Evolutionary conservation across 2,329 filamentous ascomycete species (phyloP), one percentile per base, ranked within the genome.

Genomic region (Beauveria pseudobassiana): DNA sequence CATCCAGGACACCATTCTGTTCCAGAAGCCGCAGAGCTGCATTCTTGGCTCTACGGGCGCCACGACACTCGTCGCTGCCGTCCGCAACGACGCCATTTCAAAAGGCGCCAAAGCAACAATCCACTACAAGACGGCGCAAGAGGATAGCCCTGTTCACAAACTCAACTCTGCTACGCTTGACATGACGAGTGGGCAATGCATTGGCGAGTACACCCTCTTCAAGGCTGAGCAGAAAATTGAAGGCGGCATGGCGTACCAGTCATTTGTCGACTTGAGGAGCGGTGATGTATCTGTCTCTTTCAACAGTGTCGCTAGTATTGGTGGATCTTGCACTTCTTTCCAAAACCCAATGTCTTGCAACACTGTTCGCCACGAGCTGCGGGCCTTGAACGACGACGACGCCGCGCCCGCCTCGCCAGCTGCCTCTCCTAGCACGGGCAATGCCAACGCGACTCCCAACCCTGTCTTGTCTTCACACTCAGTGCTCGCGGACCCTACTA

Each of bases 21-120:
- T 84, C 51, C 83, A 86, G 69, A 74, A 71, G 22, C 78, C 80
- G 1, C 83, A 86, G 67, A 86, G 82, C 73, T 87, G 84, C 66
- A 70, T 85, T 18, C 68, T 77, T 5, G 73, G 77, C 45, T 72
- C 70, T 1, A 67, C 71, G 3, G 80, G 80, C 4, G 72, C 72
- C 7, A 69, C 81, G 8, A 80, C 75, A 5, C 70, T 80, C 20
- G 73, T 75, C 0, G 80, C 78, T 30, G 77, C 80, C 61, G 76
- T 82, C 22, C 79, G 78, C 62, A 82, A 82, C 66, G 79, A 82
- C 61, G 72, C 77, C 18, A 69, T 70, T 3, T 67, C 70, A n/a
- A 65, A 75, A 2, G 76, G 78, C 1, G 77, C 77, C 18, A 73
- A 72, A 59, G 73, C 78, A 20, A 69, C 65, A 18, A 66, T 82